Evolutionary conservation across 2,329 filamentous ascomycete genomes (phyloP), one percentile per base, ranked within the genome.

Genomic region (Penicillium freii): DNA sequence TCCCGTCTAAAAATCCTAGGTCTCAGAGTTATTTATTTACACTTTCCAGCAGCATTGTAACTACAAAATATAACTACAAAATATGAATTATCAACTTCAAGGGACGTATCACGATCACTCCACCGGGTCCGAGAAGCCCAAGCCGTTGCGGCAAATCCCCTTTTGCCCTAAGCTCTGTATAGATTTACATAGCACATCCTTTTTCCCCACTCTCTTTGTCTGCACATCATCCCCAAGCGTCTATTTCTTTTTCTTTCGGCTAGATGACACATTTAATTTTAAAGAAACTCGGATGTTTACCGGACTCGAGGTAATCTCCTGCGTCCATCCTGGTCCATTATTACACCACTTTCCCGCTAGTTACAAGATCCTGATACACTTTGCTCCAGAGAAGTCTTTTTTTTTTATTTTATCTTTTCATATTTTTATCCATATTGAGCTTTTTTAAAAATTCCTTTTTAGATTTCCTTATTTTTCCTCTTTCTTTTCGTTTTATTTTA

Each of bases 311-410:
- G n/a, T n/a, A n/a, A 60, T 66, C 62, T 71, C 64, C 67, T 73
- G 70, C 70, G 71, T 66, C 61, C 63, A 74, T 69, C 70, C 70
- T 70, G 62, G 71, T 66, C 67, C 67, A 62, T 69, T 69, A 73
- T 74, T 73, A 73, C 71, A 73, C 71, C 64, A 69, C 66, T 64
- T 68, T 71, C 63, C 68, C 69, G 67, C 70, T 72, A 72, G 66
- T 72, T 66, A 71, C 68, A 67, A 71, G 69, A 63, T 68, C 54
- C 64, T 71, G 63, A 69, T 70, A 69, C 53, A 66, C 63, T 62
- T 61, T 61, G 60, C 31, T 33, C 29, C 29, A 13, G 11, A 11
- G 53, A 13, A 27, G 44, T 65, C 51, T 51, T 57, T 46, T n/a
- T 46, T n/a, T 56, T 36, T 36, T 57, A 38, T 57, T 54, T 53